A percentile compares a stretch with the other conserved stretches of the same genome.
Conservation (phyloP, 75 land plant genomes). For the Sequoia sempervirens region DNA sequence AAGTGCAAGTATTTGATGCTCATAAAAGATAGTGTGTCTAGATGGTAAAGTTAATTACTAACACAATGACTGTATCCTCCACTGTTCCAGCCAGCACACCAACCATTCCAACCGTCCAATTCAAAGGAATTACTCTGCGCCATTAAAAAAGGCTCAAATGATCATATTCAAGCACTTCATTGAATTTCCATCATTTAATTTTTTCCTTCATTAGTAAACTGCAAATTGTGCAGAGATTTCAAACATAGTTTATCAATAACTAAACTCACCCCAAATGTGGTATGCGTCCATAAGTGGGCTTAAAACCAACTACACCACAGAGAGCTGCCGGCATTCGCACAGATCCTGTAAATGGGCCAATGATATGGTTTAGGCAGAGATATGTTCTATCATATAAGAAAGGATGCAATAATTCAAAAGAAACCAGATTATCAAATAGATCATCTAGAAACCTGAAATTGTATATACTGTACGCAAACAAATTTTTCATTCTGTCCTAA, state of each 20-base stretch:
- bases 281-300: constrained; percentile 72
- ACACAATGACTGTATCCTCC: constrained; percentile 91
- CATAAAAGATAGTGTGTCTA: not conserved
- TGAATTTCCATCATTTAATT: not conserved
- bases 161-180: not conserved
- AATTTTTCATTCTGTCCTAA: not conserved
- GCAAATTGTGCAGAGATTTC: not conserved
- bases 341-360: constrained; percentile 43
- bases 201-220: not conserved
- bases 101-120: constrained; percentile 91
- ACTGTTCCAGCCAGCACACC: constrained; percentile 80
- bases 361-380: not conserved
- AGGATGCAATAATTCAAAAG: not conserved
- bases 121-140: constrained; percentile 81
- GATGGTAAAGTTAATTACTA: constrained; percentile 12
- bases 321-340: constrained; percentile 83
- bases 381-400: not conserved
- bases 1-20: not conserved
- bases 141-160: not conserved
- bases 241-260: not conserved
- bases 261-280: constrained; percentile 54
- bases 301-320: constrained; percentile 74
- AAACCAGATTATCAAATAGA: not conserved
- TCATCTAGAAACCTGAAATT: not conserved
- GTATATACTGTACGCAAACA: not conserved